phyloP scores from a whole-genome alignment of 2,329 filamentous ascomycete species.

The Trichoderma harzianum region DNA sequence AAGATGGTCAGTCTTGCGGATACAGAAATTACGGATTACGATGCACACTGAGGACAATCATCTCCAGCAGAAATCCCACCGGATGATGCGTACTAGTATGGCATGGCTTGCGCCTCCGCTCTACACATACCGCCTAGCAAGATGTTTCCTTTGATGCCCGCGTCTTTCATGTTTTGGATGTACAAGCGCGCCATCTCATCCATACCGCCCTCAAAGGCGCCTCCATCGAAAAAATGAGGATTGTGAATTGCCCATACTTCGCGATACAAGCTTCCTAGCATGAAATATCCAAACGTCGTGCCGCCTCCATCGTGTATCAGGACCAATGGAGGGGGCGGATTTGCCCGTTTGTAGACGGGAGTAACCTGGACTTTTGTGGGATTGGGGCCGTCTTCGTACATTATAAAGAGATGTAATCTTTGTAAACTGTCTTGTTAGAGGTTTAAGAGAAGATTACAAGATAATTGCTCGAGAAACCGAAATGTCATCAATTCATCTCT shows the following conservation, averaged over 20 bases:
- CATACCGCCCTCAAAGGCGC: conserved; percentile 28
- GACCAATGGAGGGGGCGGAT: conserved; percentile 25
- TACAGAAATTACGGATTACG: neutral
- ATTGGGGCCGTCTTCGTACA: conserved; percentile 27
- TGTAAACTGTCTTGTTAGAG: neutral
- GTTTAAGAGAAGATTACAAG: neutral
- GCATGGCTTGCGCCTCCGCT: neutral
- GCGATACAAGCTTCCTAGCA: conserved; percentile 27
- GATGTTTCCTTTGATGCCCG: conserved; percentile 27
- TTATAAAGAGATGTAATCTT: neutral
- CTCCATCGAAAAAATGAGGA: conserved; percentile 27
- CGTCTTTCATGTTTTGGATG: conserved; percentile 24
- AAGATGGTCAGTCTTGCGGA: neutral
- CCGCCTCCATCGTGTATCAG: conserved; percentile 33
- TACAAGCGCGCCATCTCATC: conserved; percentile 31
- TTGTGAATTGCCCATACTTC: conserved; percentile 33
- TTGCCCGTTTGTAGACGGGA: conserved; percentile 21
- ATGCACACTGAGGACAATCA: neutral
- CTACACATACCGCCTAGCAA: conserved; percentile 27
- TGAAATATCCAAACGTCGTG: conserved; percentile 31
- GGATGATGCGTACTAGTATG: neutral
- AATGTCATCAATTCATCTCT: neutral
- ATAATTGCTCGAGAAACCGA: neutral
- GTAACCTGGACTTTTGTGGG: conserved; percentile 24
- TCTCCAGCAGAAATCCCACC: neutral